phyloP scores from a whole-genome alignment of 129 eudicot genomes.

The Sambucus nigra region DNA sequence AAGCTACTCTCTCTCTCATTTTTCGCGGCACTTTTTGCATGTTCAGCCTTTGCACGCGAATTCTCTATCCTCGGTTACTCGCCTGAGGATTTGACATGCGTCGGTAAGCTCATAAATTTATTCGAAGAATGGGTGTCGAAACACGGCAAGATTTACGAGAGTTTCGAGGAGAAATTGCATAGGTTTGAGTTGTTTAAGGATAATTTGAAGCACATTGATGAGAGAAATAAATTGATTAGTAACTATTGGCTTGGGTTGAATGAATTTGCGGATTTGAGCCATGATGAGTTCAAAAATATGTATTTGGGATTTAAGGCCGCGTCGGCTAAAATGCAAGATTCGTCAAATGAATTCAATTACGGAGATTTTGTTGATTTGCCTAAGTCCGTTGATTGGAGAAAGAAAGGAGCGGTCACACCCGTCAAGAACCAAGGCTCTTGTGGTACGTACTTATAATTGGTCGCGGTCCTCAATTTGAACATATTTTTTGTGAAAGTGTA shows the following conservation, averaged over 20 bases:
- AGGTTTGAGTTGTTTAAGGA: slow-evolving; percentile 90
- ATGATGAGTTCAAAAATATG: slow-evolving; percentile 78
- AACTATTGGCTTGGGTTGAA: slow-evolving; percentile 92
- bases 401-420: slow-evolving; percentile 82
- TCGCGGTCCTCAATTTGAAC: no score
- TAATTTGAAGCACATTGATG: slow-evolving; percentile 88
- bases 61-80: slow-evolving; percentile 82
- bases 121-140: slow-evolving; percentile 74
- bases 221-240: slow-evolving; percentile 53
- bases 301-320: slow-evolving; percentile 66
- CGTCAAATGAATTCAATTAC: slow-evolving; percentile 42
- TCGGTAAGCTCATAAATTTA: slow-evolving; percentile 51
- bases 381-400: slow-evolving; percentile 92
- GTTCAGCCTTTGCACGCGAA: slow-evolving; percentile 35
- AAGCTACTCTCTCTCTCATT: slow-evolving; percentile 26
- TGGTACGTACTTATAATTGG: slow-evolving; percentile 41
- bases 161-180: slow-evolving; percentile 70
- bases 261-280: slow-evolving; percentile 92
- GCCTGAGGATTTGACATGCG: slow-evolving; percentile 63
- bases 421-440: slow-evolving; percentile 94
- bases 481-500: no score
- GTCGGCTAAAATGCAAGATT: slow-evolving; percentile 31
- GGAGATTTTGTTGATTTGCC: slow-evolving; percentile 57
- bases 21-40: slow-evolving; percentile 24
- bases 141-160: slow-evolving; percentile 64